Evolutionary conservation across 495 filamentous ascomycete species (phyloP), one percentile per base, ranked within the genome.

Genomic region (Neurospora cerealis): DNA sequence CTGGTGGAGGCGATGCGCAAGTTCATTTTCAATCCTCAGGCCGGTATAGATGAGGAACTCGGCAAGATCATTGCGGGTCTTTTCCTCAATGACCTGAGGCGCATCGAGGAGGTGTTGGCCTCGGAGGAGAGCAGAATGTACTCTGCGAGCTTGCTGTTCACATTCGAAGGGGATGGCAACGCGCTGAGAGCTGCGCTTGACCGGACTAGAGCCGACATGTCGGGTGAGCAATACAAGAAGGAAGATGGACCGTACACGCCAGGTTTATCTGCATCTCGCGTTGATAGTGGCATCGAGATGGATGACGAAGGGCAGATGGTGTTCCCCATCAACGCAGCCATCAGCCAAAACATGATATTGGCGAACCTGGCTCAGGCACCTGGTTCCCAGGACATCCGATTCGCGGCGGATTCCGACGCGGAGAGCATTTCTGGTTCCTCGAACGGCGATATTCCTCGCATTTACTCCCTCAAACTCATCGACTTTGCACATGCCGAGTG

Each of bases 401-500:
- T 72, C 2, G 6, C 15, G 19, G 28, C 54, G 54, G 54, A 66
- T 66, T 66, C 28, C 1, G 92, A 92, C 0, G 91, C 89, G 17
- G 84, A 92, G 69, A 66, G 54, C 48, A 60, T 60, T 5, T 60
- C 48, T 28, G 48, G 21, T 15, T 60, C 48, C 54, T 66, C 54
- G 15, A 19, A 66, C 54, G 54, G 54, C 24, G 54, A 66, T 17
- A 80, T 88, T 24, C 93, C 93, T 0, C 90, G 90, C 77, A 90
- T 96, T 28, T 93, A 92, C 79, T 88, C 88, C 41, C 86, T 97
- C 72, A 96, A 96, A 79, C 83, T 99, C 76, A 98, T 99, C 75
- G 96, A 99, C 81, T 99, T 99, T 85, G 96, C 96, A 28, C 96
- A 99, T 83, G 95, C 96, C 24, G 82, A 84, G 37, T 99, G 93